Base-by-base conservation (phyloP, 805 yeast genomes). In the Clavispora carvajalis region DNA sequence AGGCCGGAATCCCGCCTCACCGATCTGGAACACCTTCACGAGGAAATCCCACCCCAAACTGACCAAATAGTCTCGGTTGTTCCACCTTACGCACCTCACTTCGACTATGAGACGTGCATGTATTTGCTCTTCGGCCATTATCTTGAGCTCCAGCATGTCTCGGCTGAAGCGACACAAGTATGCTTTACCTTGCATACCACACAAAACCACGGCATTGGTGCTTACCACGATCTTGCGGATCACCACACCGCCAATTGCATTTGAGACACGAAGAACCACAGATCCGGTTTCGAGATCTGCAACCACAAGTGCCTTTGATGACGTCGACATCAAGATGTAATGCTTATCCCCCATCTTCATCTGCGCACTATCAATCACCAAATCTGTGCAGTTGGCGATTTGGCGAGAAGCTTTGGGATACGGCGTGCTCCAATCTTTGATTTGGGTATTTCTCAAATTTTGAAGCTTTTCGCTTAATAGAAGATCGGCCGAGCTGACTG, bases 11-110 rank as follows among this genome's bases (percentile, higher is more conserved):
- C 42, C 37, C 1, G 45, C 49, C 2, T 49, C 46, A 7, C 49
- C 43, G 2, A 73, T 36, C 39, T 54, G 49, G 39, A 71, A 59
- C 26, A 73, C 54, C 36, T 62, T 67, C 2, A 80, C 39, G 17
- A 53, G 54, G 38, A 65, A 60, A 57, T 83, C 90, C 74, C 82
- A 73, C 3, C 89, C 87, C 45, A 77, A 62, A 1, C 85, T 73
- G 9, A 74, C 64, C 16, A 82, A 48, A 47, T 66, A 71, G 15
- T 65, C 63, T 4, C 53, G 40, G 1, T 40, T 54, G 1, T 47
- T 46, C 29, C 43, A 41, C 1, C 36, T 22, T 4, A 51, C 37
- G 7, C 41, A 39, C 43, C 63, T 65, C 22, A 69, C 64, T 38
- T 69, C 73, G 1, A 68, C 59, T 16, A 73, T 54, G 23, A 67